Evolutionary conservation across 2,329 filamentous ascomycete genomes (phyloP), one percentile per base, ranked within the genome.

Genomic region (Exophiala calicioides): DNA sequence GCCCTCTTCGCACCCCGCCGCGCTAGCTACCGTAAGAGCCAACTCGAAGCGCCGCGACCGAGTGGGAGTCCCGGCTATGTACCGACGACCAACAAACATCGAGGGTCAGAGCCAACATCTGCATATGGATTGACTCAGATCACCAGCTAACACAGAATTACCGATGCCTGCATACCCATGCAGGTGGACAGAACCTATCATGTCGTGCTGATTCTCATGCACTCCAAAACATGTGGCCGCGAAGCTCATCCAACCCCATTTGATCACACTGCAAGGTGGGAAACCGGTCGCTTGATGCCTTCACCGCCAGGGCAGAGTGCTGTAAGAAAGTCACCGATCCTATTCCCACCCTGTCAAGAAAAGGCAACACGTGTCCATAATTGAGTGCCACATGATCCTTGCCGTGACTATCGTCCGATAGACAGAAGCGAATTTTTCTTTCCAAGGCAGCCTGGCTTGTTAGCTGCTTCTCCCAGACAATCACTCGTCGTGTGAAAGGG

Each of bases 321-420:
- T 61, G 61, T 46, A 72, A 50, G 54, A 69, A 67, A 58, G 71
- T 62, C 46, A 72, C 21, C 2, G 56, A 63, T n/a, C 50, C 46
- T 16, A 74, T 69, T 16, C 65, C 70, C 15, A 62, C 60, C 5
- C 54, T 76, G 54, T 81, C 76, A 45, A 95, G 71, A 65, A 87
- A 95, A 1, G 79, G 74, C 49, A 94, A 68, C 4, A 86, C 82
- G 27, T 78, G 79, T 36, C 65, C 62, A 70, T 93, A 97, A 64
- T 95, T 91, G 39, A 88, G 83, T n/a, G 84, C 89, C 4, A 98
- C 78, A 64, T 98, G 91, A 2, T 80, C 85, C 48, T 89, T 79
- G 29, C 88, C 88, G 71, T 98, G 93, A 65, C 90, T 95, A 68
- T 98, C 93, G 66, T 98, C 93, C 5, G 88, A 95, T 59, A 98